A percentile compares a stretch with the other conserved stretches of the same genome.
Conservation (phyloP, 148 eudicot genomes). For the Amaranthus palmeri region DNA sequence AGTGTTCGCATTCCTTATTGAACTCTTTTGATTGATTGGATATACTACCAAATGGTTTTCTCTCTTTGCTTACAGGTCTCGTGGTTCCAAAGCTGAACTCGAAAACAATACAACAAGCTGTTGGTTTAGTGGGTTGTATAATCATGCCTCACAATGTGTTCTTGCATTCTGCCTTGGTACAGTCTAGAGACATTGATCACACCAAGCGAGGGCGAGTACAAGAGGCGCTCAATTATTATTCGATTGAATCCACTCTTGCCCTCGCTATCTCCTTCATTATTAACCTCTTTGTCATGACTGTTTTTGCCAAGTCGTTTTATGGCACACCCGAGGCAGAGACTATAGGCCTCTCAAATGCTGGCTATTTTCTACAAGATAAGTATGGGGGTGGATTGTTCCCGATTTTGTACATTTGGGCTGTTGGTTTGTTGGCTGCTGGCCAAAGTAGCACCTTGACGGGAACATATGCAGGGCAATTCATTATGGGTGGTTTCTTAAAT, state of each 20-base stretch:
- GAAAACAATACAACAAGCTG: slow-evolving; percentile 87
- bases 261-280: slow-evolving; percentile 74
- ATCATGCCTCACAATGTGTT: slow-evolving; percentile 99
- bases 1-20: no score
- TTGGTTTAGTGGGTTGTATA: slow-evolving; percentile 94
- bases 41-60: background rate
- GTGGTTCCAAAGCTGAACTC: slow-evolving; percentile 86
- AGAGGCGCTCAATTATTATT: slow-evolving; percentile 84
- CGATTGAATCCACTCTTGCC: slow-evolving; percentile 81
- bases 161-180: slow-evolving; percentile 94
- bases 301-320: slow-evolving; percentile 89
- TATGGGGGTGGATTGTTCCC: slow-evolving; percentile 86
- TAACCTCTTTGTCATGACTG: slow-evolving; percentile 83
- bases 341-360: slow-evolving; percentile 90
- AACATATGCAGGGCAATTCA: slow-evolving; percentile 97
- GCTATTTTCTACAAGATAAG: slow-evolving; percentile 75
- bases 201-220: slow-evolving; percentile 61
- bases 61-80: slow-evolving; percentile 44
- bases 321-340: slow-evolving; percentile 68
- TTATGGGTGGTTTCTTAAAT: slow-evolving; percentile 93
- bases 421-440: slow-evolving; percentile 94
- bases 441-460: slow-evolving; percentile 99
- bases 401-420: slow-evolving; percentile 90
- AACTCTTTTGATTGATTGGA: no score
- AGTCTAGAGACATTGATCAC: slow-evolving; percentile 78